A percentile compares a stretch with the other conserved stretches of the same genome.
These are phyloP conservation scores for Pseudogymnoascus pannorum DNA, from an alignment of 2,329 filamentous ascomycete genomes.

Conservation along the genomic window DNA sequence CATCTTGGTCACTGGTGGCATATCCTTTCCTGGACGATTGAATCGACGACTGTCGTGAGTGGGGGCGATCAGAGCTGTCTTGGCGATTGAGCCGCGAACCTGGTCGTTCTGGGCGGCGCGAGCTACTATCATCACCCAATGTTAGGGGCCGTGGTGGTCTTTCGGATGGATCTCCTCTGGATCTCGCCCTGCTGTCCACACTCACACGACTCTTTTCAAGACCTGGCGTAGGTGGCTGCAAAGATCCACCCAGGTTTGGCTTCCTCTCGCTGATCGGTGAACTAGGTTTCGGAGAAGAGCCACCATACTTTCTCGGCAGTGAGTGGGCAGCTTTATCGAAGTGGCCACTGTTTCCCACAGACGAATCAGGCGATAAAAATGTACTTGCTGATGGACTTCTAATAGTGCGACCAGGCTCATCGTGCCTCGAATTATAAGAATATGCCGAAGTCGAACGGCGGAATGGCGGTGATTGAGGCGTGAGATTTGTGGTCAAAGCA, in stretches of 20 bases:
- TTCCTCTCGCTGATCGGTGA: not conserved
- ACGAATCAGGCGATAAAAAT: not conserved
- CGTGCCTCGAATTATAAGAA: conserved; percentile 16
- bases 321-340: not conserved
- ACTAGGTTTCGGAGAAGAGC: not conserved
- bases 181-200: conserved; percentile 15
- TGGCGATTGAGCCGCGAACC: conserved; percentile 16
- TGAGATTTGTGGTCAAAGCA: conserved; percentile 26
- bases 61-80: conserved; percentile 12
- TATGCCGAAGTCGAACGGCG: conserved; percentile 25
- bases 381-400: not conserved
- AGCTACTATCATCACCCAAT: conserved; percentile 19
- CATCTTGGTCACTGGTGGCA: conserved; percentile 21
- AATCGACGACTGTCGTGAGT: conserved; percentile 20
- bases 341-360: not conserved
- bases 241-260: not conserved
- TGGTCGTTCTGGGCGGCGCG: conserved; percentile 18
- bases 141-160: conserved; percentile 21
- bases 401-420: conserved; percentile 15
- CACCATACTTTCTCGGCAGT: not conserved
- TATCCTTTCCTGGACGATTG: conserved; percentile 14
- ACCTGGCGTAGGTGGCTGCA: conserved; percentile 18
- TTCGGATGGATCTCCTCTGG: conserved; percentile 20
- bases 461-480: conserved; percentile 25
- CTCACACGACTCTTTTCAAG: conserved; percentile 17